Conservation (phyloP, 768 basidiomycete species). For the Trametes sanguinea region DNA sequence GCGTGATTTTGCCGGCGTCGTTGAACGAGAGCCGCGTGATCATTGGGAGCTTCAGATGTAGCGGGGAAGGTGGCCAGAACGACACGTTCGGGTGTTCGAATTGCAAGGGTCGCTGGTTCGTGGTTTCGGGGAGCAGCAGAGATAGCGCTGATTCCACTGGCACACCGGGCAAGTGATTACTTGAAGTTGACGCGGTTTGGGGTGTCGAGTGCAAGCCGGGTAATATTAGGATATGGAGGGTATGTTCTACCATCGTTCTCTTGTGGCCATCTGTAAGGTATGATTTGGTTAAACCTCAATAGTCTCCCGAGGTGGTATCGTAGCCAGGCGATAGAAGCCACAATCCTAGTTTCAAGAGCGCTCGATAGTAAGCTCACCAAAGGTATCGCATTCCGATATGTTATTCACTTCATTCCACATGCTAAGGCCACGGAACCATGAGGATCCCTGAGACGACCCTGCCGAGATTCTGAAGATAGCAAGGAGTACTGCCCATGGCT, state of each 20-base stretch:
- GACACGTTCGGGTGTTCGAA: conserved; percentile 13
- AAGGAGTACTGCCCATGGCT: conserved; percentile 60
- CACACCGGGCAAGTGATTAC: background rate
- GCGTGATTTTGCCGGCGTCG: conserved; percentile 77
- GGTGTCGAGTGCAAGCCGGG: conserved; percentile 60
- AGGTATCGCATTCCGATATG: conserved; percentile 76
- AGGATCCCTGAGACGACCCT: conserved; percentile 35
- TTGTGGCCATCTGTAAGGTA: conserved; percentile 62
- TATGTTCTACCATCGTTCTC: conserved; percentile 77
- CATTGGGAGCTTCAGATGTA: conserved; percentile 74
- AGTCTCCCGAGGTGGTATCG: background rate
- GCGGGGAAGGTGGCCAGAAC: conserved; percentile 57
- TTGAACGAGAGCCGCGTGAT: conserved; percentile 77
- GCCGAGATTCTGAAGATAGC: conserved; percentile 52
- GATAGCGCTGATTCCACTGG: conserved; percentile 6
- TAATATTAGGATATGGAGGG: conserved; percentile 72
- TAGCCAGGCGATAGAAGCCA: background rate
- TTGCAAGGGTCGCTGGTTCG: background rate
- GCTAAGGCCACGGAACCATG: conserved; percentile 63
- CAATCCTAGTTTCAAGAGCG: background rate
- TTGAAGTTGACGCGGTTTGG: conserved; percentile 20
- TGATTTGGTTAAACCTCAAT: conserved; percentile 3
- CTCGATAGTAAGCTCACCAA: conserved; percentile 50
- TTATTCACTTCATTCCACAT: conserved; percentile 79
- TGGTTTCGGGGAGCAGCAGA: conserved; percentile 6